Percentiles rank a stretch among this genome's conserved stretches.
These are phyloP conservation scores for Aspergillus spinulosporus DNA, from an alignment of 2,329 filamentous ascomycete genomes.

Conservation along the genomic window DNA sequence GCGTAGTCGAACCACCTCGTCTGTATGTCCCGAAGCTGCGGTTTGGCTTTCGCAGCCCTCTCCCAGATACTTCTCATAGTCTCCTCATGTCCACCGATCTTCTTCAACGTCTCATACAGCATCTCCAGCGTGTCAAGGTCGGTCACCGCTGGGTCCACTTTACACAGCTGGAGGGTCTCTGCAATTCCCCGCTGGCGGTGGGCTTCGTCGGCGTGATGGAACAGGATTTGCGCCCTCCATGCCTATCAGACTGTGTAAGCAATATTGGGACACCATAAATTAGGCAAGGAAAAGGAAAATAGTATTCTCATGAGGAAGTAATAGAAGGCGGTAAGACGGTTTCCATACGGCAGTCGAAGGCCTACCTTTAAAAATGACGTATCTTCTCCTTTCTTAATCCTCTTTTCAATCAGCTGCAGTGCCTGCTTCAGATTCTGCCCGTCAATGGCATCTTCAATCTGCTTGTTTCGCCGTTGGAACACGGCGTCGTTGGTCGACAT, in stretches of 20 bases:
- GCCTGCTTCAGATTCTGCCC: conserved; percentile 52
- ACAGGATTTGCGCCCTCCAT: conserved; percentile 47
- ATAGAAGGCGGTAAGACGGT: background rate
- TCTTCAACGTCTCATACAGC: conserved; percentile 42
- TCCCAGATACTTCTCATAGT: conserved; percentile 46
- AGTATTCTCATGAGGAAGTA: background rate
- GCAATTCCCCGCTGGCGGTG: conserved; percentile 44
- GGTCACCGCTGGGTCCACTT: conserved; percentile 43
- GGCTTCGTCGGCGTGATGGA: conserved; percentile 42
- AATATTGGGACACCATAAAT: background rate
- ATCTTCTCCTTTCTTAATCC: conserved; percentile 56
- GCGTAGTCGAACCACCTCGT: conserved; percentile 47
- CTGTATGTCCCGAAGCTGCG: conserved; percentile 47
- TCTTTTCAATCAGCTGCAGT: conserved; percentile 52
- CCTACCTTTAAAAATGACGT: conserved; percentile 44
- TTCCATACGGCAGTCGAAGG: background rate
- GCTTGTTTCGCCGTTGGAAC: conserved; percentile 49
- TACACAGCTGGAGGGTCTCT: conserved; percentile 47
- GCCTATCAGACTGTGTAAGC: conserved; percentile 32
- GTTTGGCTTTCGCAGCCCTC: conserved; percentile 46
- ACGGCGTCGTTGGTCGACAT: conserved; percentile 40
- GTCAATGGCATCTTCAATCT: conserved; percentile 52
- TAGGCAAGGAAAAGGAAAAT: background rate
- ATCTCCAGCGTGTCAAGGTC: conserved; percentile 49
- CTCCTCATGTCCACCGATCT: conserved; percentile 36